Evolutionary conservation across 495 filamentous ascomycete genomes (phyloP).

Genomic region (Podospora australis): DNA sequence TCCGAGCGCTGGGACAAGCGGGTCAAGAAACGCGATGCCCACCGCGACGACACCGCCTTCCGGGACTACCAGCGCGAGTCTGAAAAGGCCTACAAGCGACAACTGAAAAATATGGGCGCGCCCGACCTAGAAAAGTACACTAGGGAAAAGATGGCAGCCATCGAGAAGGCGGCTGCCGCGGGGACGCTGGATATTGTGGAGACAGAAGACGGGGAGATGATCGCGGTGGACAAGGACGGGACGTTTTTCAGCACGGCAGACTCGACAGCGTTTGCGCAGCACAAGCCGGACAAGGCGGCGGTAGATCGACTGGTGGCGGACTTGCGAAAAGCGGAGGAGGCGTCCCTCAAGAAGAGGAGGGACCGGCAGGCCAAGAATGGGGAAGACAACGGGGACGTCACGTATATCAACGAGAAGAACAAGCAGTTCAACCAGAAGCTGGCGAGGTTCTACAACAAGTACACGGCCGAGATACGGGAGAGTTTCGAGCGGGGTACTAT

Average conservation of each 20-base stretch:
- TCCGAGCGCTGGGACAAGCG: constrained; percentile 88
- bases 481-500: constrained; percentile 96
- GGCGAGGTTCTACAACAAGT: constrained; percentile 94
- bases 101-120: constrained; percentile 62
- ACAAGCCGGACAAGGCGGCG: constrained; percentile 83
- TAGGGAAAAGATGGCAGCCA: constrained; percentile 71
- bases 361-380: constrained; percentile 68
- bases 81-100: constrained; percentile 87
- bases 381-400: constrained; percentile 78
- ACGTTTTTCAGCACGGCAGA: constrained; percentile 85
- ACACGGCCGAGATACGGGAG: constrained; percentile 93
- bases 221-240: constrained; percentile 85
- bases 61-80: constrained; percentile 83
- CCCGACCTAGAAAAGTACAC: constrained; percentile 76
- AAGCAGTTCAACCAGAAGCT: constrained; percentile 99
- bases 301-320: constrained; percentile 84
- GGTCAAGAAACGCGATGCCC: constrained; percentile 74
- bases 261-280: constrained; percentile 70
- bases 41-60: constrained; percentile 82
- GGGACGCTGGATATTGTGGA: constrained; percentile 89
- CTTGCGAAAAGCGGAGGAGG: constrained; percentile 81
- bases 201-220: constrained; percentile 87
- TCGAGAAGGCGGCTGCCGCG: constrained; percentile 71
- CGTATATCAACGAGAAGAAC: constrained; percentile 99
- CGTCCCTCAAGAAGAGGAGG: constrained; percentile 72